phyloP scores from a whole-genome alignment of 1,284 basidiomycete species.

The Tilletia caries region DNA sequence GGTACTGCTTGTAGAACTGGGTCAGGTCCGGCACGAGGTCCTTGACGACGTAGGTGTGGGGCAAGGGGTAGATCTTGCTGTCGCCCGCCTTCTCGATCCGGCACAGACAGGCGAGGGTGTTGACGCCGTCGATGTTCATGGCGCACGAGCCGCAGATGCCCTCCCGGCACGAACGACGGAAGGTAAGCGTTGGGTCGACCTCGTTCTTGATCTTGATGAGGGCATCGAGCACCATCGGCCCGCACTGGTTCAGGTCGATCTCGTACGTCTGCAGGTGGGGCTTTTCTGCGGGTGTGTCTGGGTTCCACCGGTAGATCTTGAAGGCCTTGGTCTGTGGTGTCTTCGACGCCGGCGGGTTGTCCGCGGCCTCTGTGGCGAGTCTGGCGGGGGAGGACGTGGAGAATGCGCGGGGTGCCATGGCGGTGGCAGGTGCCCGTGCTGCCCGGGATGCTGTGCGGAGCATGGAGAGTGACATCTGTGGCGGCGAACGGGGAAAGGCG shows the following conservation, averaged over 20 bases:
- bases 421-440: neutral
- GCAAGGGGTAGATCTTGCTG: constrained; percentile 93
- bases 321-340: constrained; percentile 47
- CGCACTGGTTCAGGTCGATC: constrained; percentile 88
- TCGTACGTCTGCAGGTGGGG: constrained; percentile 86
- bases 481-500: neutral
- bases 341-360: constrained; percentile 24
- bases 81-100: constrained; percentile 78
- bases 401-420: constrained; percentile 6
- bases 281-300: constrained; percentile 88
- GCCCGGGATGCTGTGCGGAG: constrained; percentile 1
- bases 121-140: constrained; percentile 94
- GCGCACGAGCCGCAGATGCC: constrained; percentile 98
- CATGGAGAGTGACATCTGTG: neutral
- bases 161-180: constrained; percentile 93
- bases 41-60: constrained; percentile 97
- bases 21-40: constrained; percentile 86
- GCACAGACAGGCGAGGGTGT: constrained; percentile 96
- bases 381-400: constrained; percentile 1
- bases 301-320: constrained; percentile 63
- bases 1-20: constrained; percentile 98
- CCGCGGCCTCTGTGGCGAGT: constrained; percentile 12
- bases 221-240: constrained; percentile 87
- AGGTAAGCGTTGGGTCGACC: constrained; percentile 90
- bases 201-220: constrained; percentile 99